Conservation (phyloP, 441 rosid species). For the Lepidium campestre region DNA sequence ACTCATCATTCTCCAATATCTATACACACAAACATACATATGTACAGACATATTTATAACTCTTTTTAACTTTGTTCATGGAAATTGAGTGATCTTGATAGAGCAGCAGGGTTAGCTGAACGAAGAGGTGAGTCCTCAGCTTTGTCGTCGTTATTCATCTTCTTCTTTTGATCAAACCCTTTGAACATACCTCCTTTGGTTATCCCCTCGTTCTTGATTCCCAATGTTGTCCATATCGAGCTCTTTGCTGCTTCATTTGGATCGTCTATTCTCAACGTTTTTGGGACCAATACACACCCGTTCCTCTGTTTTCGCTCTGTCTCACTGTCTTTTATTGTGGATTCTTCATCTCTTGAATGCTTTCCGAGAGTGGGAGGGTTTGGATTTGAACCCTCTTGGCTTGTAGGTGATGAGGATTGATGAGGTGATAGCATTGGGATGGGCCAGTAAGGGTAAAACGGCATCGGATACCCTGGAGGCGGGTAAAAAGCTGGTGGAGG, state of each 20-base stretch:
- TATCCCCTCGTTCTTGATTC: slow-evolving; percentile 63
- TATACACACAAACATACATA: slow-evolving; percentile 22
- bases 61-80: slow-evolving; percentile 55
- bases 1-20: slow-evolving; percentile 16
- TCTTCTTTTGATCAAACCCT: slow-evolving; percentile 55
- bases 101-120: slow-evolving; percentile 80
- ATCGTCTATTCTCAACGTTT: slow-evolving; percentile 68
- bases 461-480: slow-evolving; percentile 52
- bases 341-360: slow-evolving; percentile 56
- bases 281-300: slow-evolving; percentile 45
- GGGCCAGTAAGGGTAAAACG: slow-evolving; percentile 62
- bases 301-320: slow-evolving; percentile 27
- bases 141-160: slow-evolving; percentile 31
- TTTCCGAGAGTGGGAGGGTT: slow-evolving; percentile 50
- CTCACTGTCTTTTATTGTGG: not conserved
- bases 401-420: slow-evolving; percentile 35
- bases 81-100: slow-evolving; percentile 72
- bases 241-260: slow-evolving; percentile 89
- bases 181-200: slow-evolving; percentile 48
- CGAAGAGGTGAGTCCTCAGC: slow-evolving; percentile 37
- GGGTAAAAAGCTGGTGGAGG: slow-evolving; percentile 55
- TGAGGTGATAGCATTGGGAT: slow-evolving; percentile 47
- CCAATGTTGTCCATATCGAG: slow-evolving; percentile 89
- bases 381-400: slow-evolving; percentile 32
- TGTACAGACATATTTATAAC: not conserved